Evolutionary conservation across 140 eudicot genomes (phyloP), one percentile per base, ranked within the genome.

Genomic region (Oenanthe javanica): DNA sequence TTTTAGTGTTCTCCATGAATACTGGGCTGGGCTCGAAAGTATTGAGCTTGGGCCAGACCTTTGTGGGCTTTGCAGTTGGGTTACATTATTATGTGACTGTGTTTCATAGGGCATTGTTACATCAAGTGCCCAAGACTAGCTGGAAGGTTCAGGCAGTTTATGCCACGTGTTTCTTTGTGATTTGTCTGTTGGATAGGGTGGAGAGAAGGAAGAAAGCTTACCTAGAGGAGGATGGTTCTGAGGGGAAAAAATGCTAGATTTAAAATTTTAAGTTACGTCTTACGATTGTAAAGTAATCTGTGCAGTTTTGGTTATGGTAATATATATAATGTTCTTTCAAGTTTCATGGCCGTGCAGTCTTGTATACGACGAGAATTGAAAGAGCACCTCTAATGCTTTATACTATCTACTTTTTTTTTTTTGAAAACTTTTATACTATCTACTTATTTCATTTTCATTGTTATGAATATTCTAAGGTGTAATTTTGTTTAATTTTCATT

Each of bases 61-160:
- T 90, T 79, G 96, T 94, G 84, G 98, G 98, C 67, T 89, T 89
- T 47, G 93, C 96, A 5, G 93, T 94, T 81, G 98, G 98, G 84
- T 84, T 92, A 25, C 98, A 94, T 89, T 94, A 89, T 78, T 94
- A 94, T 48, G 61, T 94, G 89, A 88, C 93, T 84, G 98, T 94
- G 87, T 94, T 94, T 77, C 98, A 92, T 61, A 84, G 89, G 45
- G 96, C 91, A n/a, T 91, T 94, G 81, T 40, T 94, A 25, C 88
- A 83, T 40, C 97, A 94, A 72, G 87, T 92, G 79, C 98, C 98
- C 5, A 90, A 77, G 86, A 90, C 83, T 14, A 92, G 90, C 61
- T 94, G 98, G 98, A 92, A 82, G 70, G 86, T 87, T 0, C 97
- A 94, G 36, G 98, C 84, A 10, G 75, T 94, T 18, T 94, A 94